Base-by-base conservation (phyloP, 1,284 basidiomycete genomes). In the Ganoderma lingzhi region DNA sequence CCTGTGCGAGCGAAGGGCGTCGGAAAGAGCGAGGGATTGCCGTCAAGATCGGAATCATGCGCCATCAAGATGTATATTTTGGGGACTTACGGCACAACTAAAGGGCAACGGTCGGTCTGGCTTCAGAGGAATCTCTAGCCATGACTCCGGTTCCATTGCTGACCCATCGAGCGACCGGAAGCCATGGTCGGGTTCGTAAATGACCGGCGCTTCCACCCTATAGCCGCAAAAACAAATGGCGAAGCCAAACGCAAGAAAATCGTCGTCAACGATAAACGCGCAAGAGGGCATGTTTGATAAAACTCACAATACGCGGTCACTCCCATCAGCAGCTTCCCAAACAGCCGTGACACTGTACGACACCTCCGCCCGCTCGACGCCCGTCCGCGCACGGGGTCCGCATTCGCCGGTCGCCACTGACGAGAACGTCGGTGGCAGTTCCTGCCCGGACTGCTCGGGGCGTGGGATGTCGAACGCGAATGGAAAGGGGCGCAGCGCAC, bases 121-220 rank as follows among this genome's bases (percentile, higher is more conserved):
- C 69, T 84, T 85, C 42, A 93, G 78, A 45, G 90, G 88, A 77
- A 90, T 87, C 77, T 92, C 91, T 28, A 92, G 73, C 91, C 91
- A 93, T 1, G 86, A 85, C 55, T 85, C 82, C 6, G 83, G 81
- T 66, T 83, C 80, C 58, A 81, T 76, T 12, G 78, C 71, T 5
- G 82, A 77, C 53, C 84, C 84, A 76, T 90, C 89, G 39, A 85
- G 74, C 3, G 88, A 90, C 68, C 87, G 86, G 71, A 90, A 90
- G 71, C 88, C 89, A 1, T 79, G 74, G 67, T 91, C 89, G 2
- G 88, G 86, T 60, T 88, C 85, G 51, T 89, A 82, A 30, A 90
- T 74, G 53, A 93, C 82, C 8, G 91, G 91, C 6, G 88, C 85
- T 70, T 91, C 89, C 51, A 92, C 77, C 61, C 91, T 92, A 62